phyloP scores from a whole-genome alignment of 2,329 filamentous ascomycete species.

The Phialemonium atrogriseum region DNA sequence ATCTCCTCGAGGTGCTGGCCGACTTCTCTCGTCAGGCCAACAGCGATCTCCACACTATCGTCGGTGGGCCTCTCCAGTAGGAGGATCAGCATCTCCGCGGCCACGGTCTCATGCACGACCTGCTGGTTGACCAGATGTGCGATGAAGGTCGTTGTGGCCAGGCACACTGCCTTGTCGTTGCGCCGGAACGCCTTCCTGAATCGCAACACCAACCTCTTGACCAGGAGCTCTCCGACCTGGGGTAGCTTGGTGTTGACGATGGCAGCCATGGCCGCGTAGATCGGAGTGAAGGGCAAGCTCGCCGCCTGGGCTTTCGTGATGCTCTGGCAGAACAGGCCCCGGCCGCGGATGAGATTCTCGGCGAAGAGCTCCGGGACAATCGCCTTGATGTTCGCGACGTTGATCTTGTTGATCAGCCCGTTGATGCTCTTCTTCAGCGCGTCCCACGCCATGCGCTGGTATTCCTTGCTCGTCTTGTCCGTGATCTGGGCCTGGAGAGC shows the following conservation, averaged over 20 bases:
- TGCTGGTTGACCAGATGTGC: slow-evolving; percentile 95
- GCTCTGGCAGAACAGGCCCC: slow-evolving; percentile 87
- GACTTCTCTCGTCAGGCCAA: slow-evolving; percentile 85
- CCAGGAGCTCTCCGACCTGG: slow-evolving; percentile 82
- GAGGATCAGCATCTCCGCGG: slow-evolving; percentile 86
- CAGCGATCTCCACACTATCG: slow-evolving; percentile 95
- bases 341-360: slow-evolving; percentile 86
- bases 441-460: slow-evolving; percentile 98
- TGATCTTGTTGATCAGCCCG: slow-evolving; percentile 98
- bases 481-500: slow-evolving; percentile 95
- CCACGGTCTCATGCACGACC: slow-evolving; percentile 87
- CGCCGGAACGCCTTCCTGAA: slow-evolving; percentile 93
- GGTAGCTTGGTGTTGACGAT: slow-evolving; percentile 98
- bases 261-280: slow-evolving; percentile 91
- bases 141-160: slow-evolving; percentile 88
- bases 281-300: slow-evolving; percentile 89
- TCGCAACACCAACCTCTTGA: slow-evolving; percentile 78
- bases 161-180: slow-evolving; percentile 93
- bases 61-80: slow-evolving; percentile 93
- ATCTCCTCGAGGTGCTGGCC: slow-evolving; percentile 94
- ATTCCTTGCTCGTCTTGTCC: slow-evolving; percentile 92
- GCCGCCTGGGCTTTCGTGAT: slow-evolving; percentile 99
- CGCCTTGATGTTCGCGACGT: slow-evolving; percentile 94
- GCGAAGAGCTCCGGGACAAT: slow-evolving; percentile 94
- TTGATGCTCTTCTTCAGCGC: slow-evolving; percentile 98